Base-by-base conservation (phyloP, 148 eudicot species). In the Cornus suecica region DNA sequence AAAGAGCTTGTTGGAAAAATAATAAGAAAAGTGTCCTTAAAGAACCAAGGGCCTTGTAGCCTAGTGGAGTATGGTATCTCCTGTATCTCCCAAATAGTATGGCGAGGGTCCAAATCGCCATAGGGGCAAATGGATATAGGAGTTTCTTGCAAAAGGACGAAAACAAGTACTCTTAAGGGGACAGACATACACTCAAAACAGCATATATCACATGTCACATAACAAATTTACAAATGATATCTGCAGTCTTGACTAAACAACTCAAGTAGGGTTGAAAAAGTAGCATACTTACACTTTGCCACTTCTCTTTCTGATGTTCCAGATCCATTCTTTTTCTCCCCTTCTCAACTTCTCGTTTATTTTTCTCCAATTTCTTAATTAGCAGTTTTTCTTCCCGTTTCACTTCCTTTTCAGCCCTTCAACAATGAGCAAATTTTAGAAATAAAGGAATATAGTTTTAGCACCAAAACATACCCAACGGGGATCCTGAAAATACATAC, bases 221-320 rank as follows among this genome's bases (percentile, higher is more conserved):
- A 10, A 37, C 42, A 37, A 37, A 37, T 32, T 32, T 32, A 32
- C 37, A 32, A 32, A 32, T 4, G 37, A 32, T 32, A 32, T 37
- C 42, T 37, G 42, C 8, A 77, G 65, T n/a, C 26, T 32, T 66
- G 8, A 10, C 25, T 29, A 68, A 54, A 27, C 67, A 79, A 26
- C 52, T 45, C 23, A 24, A 60, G 22, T 25, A n/a, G 28, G 48
- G 72, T 65, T 32, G 23, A 76, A 25, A 80, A 37, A 37, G 9
- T 48, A 67, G 30, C 73, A 37, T 37, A 86, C 97, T 77, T 83
- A 95, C 98, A 79, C 76, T 89, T 83, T 88, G 92, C 90, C 85
- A 77, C 82, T 89, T 95, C 74, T 95, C 97, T 83, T 85, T 94
- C 74, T 87, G 86, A 70, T 83, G 92, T 76, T 95, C 94, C 64